Conservation (phyloP, 1,139 yeast species). For the Eremothecium sinecaudum region DNA sequence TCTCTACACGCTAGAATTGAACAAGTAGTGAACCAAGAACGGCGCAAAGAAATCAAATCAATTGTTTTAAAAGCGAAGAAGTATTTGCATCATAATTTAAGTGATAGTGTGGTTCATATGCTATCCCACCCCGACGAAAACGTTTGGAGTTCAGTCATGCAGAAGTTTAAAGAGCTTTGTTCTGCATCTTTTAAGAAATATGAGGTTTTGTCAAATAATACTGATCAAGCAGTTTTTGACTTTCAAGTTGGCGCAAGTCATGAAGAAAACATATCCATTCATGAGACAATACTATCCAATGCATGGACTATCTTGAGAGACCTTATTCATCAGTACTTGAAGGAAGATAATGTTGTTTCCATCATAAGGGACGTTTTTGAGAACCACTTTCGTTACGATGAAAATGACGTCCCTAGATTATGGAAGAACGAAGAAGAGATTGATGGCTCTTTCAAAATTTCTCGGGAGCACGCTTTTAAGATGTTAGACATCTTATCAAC, state of each 20-base stretch:
- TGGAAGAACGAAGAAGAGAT: slow-evolving; percentile 72
- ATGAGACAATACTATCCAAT: slow-evolving; percentile 38
- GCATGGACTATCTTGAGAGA: slow-evolving; percentile 62
- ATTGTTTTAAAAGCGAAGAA: slow-evolving; percentile 19
- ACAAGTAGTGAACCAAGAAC: slow-evolving; percentile 14
- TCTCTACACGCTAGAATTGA: slow-evolving; percentile 10
- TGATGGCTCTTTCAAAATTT: slow-evolving; percentile 50
- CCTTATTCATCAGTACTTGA: slow-evolving; percentile 49
- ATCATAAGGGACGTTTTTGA: slow-evolving; percentile 68
- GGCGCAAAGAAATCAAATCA: slow-evolving; percentile 19
- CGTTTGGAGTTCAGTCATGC: slow-evolving; percentile 29
- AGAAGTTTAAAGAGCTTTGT: slow-evolving; percentile 39
- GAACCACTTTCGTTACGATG: slow-evolving; percentile 72
- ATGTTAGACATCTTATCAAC: slow-evolving; percentile 51
- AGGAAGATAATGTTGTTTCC: slow-evolving; percentile 48
- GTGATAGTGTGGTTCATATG: slow-evolving; percentile 22
- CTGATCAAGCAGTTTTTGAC: slow-evolving; percentile 34
- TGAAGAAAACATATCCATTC: slow-evolving; percentile 37
- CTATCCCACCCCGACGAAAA: slow-evolving; percentile 23
- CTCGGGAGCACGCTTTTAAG: slow-evolving; percentile 49
- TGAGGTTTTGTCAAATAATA: slow-evolving; percentile 15
- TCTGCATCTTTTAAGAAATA: slow-evolving; percentile 30
- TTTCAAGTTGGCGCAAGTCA: slow-evolving; percentile 54
- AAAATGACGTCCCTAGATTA: slow-evolving; percentile 68
- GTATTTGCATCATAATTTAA: slow-evolving; percentile 18